Evolutionary conservation across 768 basidiomycete genomes (phyloP).

Genomic region (Suillus weaverae): DNA sequence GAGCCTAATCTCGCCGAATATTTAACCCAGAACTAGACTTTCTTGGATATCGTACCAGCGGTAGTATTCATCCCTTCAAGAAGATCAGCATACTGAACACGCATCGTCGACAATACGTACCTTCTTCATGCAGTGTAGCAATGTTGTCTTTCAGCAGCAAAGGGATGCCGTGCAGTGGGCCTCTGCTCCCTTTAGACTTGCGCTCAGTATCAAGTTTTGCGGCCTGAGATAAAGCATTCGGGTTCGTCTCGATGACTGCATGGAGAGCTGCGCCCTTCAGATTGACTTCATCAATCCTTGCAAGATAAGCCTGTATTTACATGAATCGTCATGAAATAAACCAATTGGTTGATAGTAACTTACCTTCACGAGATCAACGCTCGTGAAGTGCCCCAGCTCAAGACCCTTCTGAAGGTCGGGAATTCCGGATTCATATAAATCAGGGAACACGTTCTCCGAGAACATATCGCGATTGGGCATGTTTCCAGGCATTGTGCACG

Average conservation of each 20-base stretch:
- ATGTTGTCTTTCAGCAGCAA: constrained; percentile 54
- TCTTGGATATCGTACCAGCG: constrained; percentile 25
- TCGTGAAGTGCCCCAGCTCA: constrained; percentile 50
- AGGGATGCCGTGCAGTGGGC: constrained; percentile 57
- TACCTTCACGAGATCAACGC: constrained; percentile 65
- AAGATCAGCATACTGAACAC: constrained; percentile 4
- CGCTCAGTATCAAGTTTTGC: constrained; percentile 51
- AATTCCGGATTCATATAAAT: constrained; percentile 63
- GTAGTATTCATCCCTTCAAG: constrained; percentile 39
- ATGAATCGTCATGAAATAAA: not conserved
- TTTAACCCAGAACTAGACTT: not conserved
- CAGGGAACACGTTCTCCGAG: constrained; percentile 39
- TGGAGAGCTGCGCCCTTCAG: constrained; percentile 54
- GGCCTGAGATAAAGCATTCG: constrained; percentile 52
- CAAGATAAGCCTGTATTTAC: constrained; percentile 55
- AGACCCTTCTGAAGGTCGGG: constrained; percentile 56
- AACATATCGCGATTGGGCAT: constrained; percentile 11
- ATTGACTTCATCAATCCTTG: constrained; percentile 68
- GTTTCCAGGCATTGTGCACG: constrained; percentile 14
- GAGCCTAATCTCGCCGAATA: constrained; percentile 27
- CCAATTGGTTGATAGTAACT: not conserved
- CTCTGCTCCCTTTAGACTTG: constrained; percentile 41
- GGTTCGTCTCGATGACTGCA: constrained; percentile 63
- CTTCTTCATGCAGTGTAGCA: constrained; percentile 33
- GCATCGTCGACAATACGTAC: constrained; percentile 14